Conservation (phyloP, 768 basidiomycete species). For the Sporobolomyces roseus region DNA sequence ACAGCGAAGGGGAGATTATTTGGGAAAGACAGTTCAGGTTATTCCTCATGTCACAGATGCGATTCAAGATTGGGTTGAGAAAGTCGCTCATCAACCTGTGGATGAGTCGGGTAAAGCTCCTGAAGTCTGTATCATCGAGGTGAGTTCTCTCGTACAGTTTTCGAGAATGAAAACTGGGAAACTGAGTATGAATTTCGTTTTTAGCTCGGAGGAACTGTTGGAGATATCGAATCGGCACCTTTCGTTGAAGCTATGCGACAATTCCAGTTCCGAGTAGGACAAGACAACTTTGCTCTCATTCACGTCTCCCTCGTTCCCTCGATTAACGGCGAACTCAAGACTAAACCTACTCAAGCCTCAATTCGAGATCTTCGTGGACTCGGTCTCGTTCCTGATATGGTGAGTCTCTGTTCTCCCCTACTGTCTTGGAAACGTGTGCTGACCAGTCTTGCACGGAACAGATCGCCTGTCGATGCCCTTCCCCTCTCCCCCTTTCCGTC, state of each 20-base stretch:
- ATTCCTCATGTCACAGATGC: conserved; percentile 95
- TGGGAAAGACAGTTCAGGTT: conserved; percentile 96
- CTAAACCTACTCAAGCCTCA: conserved; percentile 96
- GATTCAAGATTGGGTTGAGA: conserved; percentile 97
- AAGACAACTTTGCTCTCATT: conserved; percentile 92
- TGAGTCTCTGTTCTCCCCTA: conserved; percentile 50
- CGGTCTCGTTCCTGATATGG: conserved; percentile 86
- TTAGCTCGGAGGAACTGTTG: conserved; percentile 94
- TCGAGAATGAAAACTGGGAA: neutral
- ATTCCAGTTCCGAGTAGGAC: conserved; percentile 96
- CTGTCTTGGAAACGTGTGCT: too few species aligned
- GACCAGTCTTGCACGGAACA: conserved; percentile 46
- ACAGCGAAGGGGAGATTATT: conserved; percentile 60
- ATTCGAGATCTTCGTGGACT: conserved; percentile 88
- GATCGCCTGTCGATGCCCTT: conserved; percentile 89
- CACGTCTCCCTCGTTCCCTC: conserved; percentile 98
- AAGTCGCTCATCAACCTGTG: conserved; percentile 87
- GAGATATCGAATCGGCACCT: conserved; percentile 96
- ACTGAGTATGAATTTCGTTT: neutral
- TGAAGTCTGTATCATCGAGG: conserved; percentile 97
- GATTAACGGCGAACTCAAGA: conserved; percentile 98
- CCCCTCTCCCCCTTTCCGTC: conserved; percentile 75
- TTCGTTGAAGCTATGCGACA: conserved; percentile 99
- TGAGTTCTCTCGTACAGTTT: conserved; percentile 47
- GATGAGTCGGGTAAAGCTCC: conserved; percentile 89